phyloP scores from a whole-genome alignment of 1,284 basidiomycete species.

The Bondarzewia mesenterica region DNA sequence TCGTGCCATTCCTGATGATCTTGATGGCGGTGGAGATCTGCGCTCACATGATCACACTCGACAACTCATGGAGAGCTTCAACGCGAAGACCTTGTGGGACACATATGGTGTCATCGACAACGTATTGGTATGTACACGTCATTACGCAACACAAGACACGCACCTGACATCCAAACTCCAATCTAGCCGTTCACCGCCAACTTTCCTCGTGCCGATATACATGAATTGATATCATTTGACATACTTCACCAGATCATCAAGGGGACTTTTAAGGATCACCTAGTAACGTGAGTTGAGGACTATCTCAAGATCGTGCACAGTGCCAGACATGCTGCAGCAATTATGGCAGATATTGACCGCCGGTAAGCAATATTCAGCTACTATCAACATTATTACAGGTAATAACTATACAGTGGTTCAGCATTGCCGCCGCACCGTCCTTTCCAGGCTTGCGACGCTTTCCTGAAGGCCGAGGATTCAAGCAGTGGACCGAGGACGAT shows the following conservation, averaged over 20 bases:
- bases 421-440: constrained; percentile 7
- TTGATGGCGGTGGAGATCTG: too few relatives aligned
- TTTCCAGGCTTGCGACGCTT: constrained; percentile 9
- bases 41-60: not conserved
- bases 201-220: constrained; percentile 28
- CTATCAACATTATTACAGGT: too few relatives aligned
- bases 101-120: constrained; percentile 1
- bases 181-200: constrained; percentile 28
- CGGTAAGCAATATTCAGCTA: too few relatives aligned
- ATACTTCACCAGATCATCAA: constrained; percentile 33
- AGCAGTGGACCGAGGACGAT: constrained; percentile 17
- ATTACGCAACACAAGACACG: too few relatives aligned
- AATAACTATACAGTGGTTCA: not conserved
- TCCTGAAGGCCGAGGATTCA: constrained; percentile 12
- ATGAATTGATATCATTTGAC: constrained; percentile 26
- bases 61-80: not conserved
- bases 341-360: constrained; percentile 21
- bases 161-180: too few relatives aligned
- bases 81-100: constrained; percentile 2
- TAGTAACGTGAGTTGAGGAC: constrained; percentile 26
- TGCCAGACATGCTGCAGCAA: constrained; percentile 11
- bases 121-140: not conserved
- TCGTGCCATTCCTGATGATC: not conserved
- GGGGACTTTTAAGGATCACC: constrained; percentile 31
- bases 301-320: constrained; percentile 19